Conservation (phyloP, 2,329 filamentous ascomycete species). For the Fusarium aywerte region DNA sequence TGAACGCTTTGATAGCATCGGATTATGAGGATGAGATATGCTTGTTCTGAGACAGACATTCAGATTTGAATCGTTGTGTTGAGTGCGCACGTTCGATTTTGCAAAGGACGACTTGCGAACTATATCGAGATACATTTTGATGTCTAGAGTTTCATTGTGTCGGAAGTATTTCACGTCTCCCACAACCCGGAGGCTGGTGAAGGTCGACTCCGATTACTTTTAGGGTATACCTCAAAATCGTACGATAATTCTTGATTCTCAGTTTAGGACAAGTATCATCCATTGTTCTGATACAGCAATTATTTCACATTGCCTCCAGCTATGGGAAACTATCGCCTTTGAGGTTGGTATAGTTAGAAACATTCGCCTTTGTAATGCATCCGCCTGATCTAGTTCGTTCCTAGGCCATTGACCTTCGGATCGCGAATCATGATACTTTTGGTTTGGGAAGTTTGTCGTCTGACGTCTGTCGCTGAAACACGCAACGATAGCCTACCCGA, state of each 20-base stretch:
- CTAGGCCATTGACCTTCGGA: neutral
- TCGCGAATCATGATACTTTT: neutral
- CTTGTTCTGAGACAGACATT: neutral
- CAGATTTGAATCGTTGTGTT: neutral
- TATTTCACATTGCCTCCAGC: neutral
- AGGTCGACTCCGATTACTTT: neutral
- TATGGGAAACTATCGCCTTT: neutral
- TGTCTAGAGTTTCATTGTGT: neutral
- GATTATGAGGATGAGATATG: neutral
- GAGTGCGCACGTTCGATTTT: neutral
- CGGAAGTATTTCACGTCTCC: neutral
- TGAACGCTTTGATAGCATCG: neutral
- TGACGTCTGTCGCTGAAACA: conserved; percentile 1
- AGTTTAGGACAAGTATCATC: neutral
- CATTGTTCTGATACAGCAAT: neutral
- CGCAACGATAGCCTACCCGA: neutral
- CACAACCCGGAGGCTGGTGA: neutral
- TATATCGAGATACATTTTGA: neutral
- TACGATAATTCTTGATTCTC: neutral
- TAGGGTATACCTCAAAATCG: neutral
- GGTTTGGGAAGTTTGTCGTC: neutral
- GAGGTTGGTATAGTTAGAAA: neutral
- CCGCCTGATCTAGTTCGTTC: neutral
- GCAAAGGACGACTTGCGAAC: neutral
- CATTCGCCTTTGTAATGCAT: neutral